phyloP scores from a whole-genome alignment of 768 basidiomycete genomes.

The Collybiopsis confluens region DNA sequence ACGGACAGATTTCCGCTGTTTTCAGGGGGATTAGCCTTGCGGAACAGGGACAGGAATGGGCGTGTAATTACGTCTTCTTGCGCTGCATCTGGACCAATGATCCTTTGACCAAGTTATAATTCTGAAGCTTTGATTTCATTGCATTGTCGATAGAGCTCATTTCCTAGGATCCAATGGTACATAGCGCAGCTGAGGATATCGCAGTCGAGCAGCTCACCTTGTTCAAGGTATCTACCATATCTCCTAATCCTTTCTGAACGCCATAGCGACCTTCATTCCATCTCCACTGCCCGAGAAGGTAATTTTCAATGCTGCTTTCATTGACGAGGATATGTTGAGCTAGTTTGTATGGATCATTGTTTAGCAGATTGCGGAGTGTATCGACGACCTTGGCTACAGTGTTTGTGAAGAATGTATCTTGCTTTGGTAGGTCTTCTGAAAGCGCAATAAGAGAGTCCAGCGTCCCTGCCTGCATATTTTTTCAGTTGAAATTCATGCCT shows the following conservation, averaged over 20 bases:
- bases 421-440: slow-evolving; percentile 91
- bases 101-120: slow-evolving; percentile 93
- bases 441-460: slow-evolving; percentile 84
- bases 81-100: slow-evolving; percentile 88
- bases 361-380: slow-evolving; percentile 83
- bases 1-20: slow-evolving; percentile 97
- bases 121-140: slow-evolving; percentile 87
- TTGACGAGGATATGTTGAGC: slow-evolving; percentile 76
- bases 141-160: slow-evolving; percentile 91
- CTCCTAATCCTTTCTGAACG: slow-evolving; percentile 72
- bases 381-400: slow-evolving; percentile 92
- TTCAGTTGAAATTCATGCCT: too few relatives aligned
- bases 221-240: slow-evolving; percentile 80
- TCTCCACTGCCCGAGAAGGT: slow-evolving; percentile 76
- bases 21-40: too few relatives aligned
- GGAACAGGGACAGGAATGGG: background rate
- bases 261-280: slow-evolving; percentile 96
- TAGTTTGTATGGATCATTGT: slow-evolving; percentile 78
- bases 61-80: slow-evolving; percentile 71
- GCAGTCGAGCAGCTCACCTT: slow-evolving; percentile 51
- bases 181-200: background rate
- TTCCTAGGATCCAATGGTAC: slow-evolving; percentile 52
- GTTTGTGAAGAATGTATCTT: slow-evolving; percentile 81
- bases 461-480: slow-evolving; percentile 84
- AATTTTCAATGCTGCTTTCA: slow-evolving; percentile 74